These are phyloP conservation scores for Schizothecium vesticola DNA, from an alignment of 495 filamentous ascomycete species.

Conservation along the genomic window DNA sequence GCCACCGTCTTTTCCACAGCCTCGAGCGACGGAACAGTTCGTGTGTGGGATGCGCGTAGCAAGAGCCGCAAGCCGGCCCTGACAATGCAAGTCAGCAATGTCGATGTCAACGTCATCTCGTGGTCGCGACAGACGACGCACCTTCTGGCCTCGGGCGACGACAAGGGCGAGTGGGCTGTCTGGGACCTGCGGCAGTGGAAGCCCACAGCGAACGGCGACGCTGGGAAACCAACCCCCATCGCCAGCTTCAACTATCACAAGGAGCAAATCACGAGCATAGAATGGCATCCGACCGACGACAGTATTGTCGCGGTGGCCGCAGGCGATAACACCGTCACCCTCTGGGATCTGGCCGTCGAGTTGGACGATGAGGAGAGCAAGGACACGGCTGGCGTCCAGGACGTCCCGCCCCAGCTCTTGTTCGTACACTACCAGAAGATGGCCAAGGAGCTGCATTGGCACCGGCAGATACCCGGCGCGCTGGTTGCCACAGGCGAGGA, in stretches of 20 bases:
- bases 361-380: constrained; percentile 92
- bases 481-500: constrained; percentile 83
- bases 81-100: constrained; percentile 73
- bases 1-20: constrained; percentile 88
- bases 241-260: constrained; percentile 91
- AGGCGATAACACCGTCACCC: constrained; percentile 86
- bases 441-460: constrained; percentile 95
- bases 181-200: constrained; percentile 98
- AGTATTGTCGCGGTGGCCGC: constrained; percentile 88
- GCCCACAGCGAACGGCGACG: constrained; percentile 60
- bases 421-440: constrained; percentile 95
- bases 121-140: constrained; percentile 85
- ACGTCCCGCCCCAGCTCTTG: constrained; percentile 88
- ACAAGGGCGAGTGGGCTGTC: constrained; percentile 90
- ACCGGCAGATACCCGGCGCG: constrained; percentile 89
- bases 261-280: constrained; percentile 89
- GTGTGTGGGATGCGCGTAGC: constrained; percentile 89
- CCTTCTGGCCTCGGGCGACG: constrained; percentile 85
- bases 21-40: constrained; percentile 87
- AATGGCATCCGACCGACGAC: constrained; percentile 97
- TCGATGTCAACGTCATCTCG: constrained; percentile 92
- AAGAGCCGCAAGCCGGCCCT: constrained; percentile 81
- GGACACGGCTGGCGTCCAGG: constrained; percentile 78
- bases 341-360: constrained; percentile 97
- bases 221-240: constrained; percentile 60